Evolutionary conservation across 1,284 basidiomycete species (phyloP).

Genomic region (Naganishia cerealis): DNA sequence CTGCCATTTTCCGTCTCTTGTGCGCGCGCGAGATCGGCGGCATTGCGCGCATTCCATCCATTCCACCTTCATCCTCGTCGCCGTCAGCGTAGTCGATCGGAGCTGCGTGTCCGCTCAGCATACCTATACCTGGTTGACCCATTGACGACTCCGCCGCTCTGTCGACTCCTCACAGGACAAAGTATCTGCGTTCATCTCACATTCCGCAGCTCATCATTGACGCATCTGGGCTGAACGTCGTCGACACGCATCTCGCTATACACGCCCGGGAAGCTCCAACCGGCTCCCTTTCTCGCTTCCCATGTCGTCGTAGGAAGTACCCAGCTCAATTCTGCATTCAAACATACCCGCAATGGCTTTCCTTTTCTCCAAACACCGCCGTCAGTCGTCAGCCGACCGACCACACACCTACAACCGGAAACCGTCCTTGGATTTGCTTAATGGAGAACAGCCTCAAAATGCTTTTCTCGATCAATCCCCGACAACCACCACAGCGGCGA

Average conservation of each 20-base stretch:
- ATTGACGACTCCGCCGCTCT: no score
- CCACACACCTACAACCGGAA: conserved; percentile 2
- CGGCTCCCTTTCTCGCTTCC: not conserved
- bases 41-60: no score
- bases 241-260: not conserved
- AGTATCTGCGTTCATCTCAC: not conserved
- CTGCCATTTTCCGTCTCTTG: no score
- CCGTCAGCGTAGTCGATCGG: no score
- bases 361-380: conserved; percentile 20
- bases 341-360: conserved; percentile 10
- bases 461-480: not conserved
- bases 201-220: not conserved
- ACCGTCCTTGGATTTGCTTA: conserved; percentile 16
- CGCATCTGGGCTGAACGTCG: not conserved
- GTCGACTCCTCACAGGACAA: not conserved
- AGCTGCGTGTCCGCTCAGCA: no score
- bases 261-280: not conserved
- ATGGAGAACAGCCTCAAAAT: not conserved
- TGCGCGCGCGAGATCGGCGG: no score
- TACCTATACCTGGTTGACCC: no score
- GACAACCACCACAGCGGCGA: not conserved
- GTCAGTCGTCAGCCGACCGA: conserved; percentile 16
- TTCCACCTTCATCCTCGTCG: no score
- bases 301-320: not conserved
- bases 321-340: not conserved